Conservation (phyloP, 805 yeast genomes). For the Saccharomycopsis fermentans region DNA sequence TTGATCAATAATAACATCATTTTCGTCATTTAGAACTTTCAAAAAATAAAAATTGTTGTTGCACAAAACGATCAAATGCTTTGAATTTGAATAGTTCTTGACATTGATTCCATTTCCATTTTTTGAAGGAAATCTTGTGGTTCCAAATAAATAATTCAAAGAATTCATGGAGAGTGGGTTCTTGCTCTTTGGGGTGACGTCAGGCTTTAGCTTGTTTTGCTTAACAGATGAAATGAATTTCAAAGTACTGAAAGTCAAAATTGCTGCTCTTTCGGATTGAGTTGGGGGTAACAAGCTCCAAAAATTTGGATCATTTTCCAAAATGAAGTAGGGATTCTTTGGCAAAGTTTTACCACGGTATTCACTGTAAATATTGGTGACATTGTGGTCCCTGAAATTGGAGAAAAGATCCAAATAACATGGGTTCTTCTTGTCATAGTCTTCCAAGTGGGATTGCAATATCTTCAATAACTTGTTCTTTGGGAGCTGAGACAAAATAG, state of each 20-base stretch:
- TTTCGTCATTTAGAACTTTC: constrained; percentile 62
- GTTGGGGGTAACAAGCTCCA: constrained; percentile 40
- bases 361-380: constrained; percentile 54
- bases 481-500: constrained; percentile 36
- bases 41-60: constrained; percentile 83
- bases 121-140: constrained; percentile 43
- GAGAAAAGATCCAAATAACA: constrained; percentile 45
- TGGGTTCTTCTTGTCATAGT: constrained; percentile 34
- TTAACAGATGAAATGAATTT: constrained; percentile 37
- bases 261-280: constrained; percentile 62
- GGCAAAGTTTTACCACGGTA: constrained; percentile 61
- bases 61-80: constrained; percentile 66
- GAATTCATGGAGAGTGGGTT: constrained; percentile 58
- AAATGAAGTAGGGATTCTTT: constrained; percentile 63
- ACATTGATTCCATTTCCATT: constrained; percentile 53
- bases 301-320: constrained; percentile 65
- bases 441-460: constrained; percentile 44
- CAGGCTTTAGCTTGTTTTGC: constrained; percentile 44
- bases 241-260: constrained; percentile 52
- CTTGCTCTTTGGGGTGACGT: constrained; percentile 40
- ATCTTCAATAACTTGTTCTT: constrained; percentile 32
- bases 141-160: constrained; percentile 56
- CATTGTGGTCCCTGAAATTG: constrained; percentile 29
- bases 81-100: constrained; percentile 54
- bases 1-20: constrained; percentile 57